These are phyloP conservation scores for Delonix regia DNA, from an alignment of 306 rosid species.

Conservation along the genomic window DNA sequence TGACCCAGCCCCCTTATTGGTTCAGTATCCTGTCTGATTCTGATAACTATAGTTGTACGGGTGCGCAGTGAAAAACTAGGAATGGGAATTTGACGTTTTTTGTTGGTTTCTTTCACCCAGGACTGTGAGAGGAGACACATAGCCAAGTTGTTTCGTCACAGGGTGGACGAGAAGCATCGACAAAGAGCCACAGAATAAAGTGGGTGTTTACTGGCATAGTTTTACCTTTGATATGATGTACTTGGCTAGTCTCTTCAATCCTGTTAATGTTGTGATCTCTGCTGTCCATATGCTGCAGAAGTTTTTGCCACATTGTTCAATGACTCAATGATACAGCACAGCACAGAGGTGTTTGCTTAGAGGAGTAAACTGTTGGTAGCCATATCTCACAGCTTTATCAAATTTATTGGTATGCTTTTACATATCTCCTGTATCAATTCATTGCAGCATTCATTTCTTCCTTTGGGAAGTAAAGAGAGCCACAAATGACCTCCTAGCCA, in stretches of 20 bases:
- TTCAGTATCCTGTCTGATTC: neutral
- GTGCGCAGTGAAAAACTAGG: neutral
- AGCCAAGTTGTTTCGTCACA: conserved; percentile 90
- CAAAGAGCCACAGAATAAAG: conserved; percentile 41
- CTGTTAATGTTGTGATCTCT: conserved; percentile 42
- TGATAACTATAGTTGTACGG: neutral
- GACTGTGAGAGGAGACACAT: conserved; percentile 94
- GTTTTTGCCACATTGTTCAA: conserved; percentile 31
- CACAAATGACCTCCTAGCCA: conserved; percentile 29
- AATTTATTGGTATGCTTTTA: conserved; percentile 21
- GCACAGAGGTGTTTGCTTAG: conserved; percentile 16
- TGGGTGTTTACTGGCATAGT: conserved; percentile 25
- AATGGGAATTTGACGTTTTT: conserved; percentile 22
- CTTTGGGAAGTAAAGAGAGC: conserved; percentile 42
- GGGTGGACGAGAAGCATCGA: conserved; percentile 68
- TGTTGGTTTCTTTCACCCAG: conserved; percentile 46
- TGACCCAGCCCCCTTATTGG: neutral
- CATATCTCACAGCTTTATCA: conserved; percentile 6
- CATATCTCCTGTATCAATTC: conserved; percentile 35
- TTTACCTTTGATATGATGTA: conserved; percentile 28
- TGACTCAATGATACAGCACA: conserved; percentile 35
- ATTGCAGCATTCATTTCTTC: conserved; percentile 29
- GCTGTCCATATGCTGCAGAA: conserved; percentile 40
- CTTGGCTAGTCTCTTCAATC: conserved; percentile 37
- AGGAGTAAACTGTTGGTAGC: conserved; percentile 30